Conservation (phyloP, 805 yeast species). For the Saturnispora diversa region DNA sequence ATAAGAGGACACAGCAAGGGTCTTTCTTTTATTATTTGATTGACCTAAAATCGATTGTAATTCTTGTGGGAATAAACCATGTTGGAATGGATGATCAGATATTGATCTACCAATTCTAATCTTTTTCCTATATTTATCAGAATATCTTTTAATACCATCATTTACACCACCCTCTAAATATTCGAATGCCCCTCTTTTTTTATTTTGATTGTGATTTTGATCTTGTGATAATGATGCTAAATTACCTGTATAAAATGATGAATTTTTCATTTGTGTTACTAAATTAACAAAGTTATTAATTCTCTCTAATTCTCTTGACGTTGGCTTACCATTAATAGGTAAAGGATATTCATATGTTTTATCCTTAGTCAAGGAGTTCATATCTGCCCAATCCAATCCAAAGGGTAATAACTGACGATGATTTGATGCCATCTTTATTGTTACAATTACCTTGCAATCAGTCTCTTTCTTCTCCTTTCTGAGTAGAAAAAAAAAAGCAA, state of each 20-base stretch:
- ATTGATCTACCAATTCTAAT: constrained; percentile 63
- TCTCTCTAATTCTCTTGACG: constrained; percentile 40
- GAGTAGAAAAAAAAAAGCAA: neutral
- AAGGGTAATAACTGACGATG: constrained; percentile 46
- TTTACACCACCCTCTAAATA: constrained; percentile 36
- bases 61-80: constrained; percentile 71
- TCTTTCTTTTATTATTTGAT: constrained; percentile 37
- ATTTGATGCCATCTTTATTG: constrained; percentile 4
- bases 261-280: constrained; percentile 46
- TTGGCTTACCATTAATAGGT: constrained; percentile 58
- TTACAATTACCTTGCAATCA: neutral
- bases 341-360: constrained; percentile 36
- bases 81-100: constrained; percentile 68
- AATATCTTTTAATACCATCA: constrained; percentile 75
- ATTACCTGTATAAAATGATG: constrained; percentile 61
- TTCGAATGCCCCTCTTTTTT: constrained; percentile 11
- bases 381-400: constrained; percentile 62
- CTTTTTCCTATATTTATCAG: constrained; percentile 69
- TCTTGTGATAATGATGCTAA: constrained; percentile 21
- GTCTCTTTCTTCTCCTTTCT: neutral
- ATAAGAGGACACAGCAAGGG: constrained; percentile 34
- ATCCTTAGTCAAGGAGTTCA: constrained; percentile 33
- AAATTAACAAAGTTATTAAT: constrained; percentile 52
- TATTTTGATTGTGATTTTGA: neutral
- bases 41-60: constrained; percentile 54